These are phyloP conservation scores for Mycocentrospora acerina DNA, from an alignment of 2,329 filamentous ascomycete species.

Conservation along the genomic window DNA sequence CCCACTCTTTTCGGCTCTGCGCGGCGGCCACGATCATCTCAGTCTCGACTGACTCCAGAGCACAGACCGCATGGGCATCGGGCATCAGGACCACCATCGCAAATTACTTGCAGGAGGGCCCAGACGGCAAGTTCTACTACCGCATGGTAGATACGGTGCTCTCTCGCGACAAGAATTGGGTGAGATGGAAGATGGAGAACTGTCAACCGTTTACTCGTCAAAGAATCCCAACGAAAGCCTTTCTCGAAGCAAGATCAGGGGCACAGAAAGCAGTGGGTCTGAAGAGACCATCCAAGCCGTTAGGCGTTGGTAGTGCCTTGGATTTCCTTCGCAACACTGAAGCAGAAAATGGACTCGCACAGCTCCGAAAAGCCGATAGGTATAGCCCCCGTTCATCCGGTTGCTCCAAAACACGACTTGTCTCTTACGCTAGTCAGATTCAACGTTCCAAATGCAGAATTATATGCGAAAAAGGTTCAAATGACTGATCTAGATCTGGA, in stretches of 20 bases:
- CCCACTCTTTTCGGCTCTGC: slow-evolving; percentile 18
- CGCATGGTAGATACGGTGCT: slow-evolving; percentile 97
- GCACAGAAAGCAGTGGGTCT: slow-evolving; percentile 68
- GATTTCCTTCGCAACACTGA: slow-evolving; percentile 74
- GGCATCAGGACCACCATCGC: slow-evolving; percentile 78
- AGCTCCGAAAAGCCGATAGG: slow-evolving; percentile 64
- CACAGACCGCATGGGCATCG: slow-evolving; percentile 77
- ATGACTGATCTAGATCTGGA: slow-evolving; percentile 84
- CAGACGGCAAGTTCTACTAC: slow-evolving; percentile 89
- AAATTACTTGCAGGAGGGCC: slow-evolving; percentile 76
- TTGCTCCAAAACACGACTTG: slow-evolving; percentile 1
- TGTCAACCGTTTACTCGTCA: slow-evolving; percentile 83
- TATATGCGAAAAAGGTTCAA: slow-evolving; percentile 72
- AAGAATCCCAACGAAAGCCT: slow-evolving; percentile 68
- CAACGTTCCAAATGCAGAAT: slow-evolving; percentile 67
- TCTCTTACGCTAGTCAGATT: slow-evolving; percentile 55
- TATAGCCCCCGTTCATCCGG: slow-evolving; percentile 41
- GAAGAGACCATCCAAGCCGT: slow-evolving; percentile 64
- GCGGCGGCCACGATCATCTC: slow-evolving; percentile 26
- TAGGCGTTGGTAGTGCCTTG: slow-evolving; percentile 20
- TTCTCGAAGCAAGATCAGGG: slow-evolving; percentile 67
- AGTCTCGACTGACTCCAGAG: slow-evolving; percentile 37
- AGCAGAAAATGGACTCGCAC: slow-evolving; percentile 63
- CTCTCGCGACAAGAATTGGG: slow-evolving; percentile 97
- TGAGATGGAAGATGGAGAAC: slow-evolving; percentile 94